Conservation (phyloP, 1,139 yeast genomes). For the Saccharomyces hybrid region DNA sequence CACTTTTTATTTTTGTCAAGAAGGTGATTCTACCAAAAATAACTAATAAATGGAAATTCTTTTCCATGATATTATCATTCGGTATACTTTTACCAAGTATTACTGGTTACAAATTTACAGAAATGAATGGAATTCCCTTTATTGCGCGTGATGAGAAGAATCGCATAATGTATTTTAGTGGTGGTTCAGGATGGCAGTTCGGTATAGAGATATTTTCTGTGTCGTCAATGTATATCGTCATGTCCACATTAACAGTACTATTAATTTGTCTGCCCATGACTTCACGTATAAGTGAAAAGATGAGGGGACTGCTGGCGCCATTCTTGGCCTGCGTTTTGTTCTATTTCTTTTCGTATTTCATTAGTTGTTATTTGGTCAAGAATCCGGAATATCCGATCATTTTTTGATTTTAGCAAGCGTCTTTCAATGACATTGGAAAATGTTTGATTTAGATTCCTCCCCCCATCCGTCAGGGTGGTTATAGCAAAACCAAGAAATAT, state of each 20-base stretch:
- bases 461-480: no score
- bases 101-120: conserved; percentile 58
- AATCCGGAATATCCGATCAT: conserved; percentile 35
- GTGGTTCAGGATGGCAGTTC: conserved; percentile 59
- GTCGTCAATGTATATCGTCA: conserved; percentile 39
- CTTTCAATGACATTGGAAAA: neutral
- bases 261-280: conserved; percentile 32
- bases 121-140: conserved; percentile 54
- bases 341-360: conserved; percentile 31
- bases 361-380: conserved; percentile 34
- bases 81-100: conserved; percentile 39
- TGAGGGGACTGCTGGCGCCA: conserved; percentile 16
- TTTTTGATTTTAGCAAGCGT: conserved; percentile 8
- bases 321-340: conserved; percentile 27
- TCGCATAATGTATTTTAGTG: conserved; percentile 47
- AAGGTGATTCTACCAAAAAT: conserved; percentile 36
- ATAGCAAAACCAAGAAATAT: no score
- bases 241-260: conserved; percentile 37
- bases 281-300: conserved; percentile 11
- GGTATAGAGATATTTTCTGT: conserved; percentile 56
- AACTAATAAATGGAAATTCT: conserved; percentile 32
- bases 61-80: conserved; percentile 36
- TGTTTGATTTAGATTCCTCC: neutral
- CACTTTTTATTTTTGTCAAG: conserved; percentile 41
- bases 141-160: conserved; percentile 45